Evolutionary conservation across 139 green algal species (phyloP).

Genomic region (Trebouxia sp.): DNA sequence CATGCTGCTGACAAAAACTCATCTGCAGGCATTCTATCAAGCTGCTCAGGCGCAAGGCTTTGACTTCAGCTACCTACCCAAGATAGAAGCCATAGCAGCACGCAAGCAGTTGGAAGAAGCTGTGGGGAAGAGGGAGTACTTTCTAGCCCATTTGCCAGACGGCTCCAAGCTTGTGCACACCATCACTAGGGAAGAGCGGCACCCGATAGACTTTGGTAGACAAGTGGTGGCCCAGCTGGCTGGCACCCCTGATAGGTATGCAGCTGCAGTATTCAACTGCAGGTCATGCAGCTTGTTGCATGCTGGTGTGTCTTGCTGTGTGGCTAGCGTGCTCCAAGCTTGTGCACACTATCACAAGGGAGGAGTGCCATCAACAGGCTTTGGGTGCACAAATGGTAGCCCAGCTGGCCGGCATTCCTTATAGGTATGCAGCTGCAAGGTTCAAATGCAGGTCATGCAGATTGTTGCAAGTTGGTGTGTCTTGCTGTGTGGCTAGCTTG

Average conservation of each 20-base stretch:
- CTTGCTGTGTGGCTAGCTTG: slow-evolving; percentile 4
- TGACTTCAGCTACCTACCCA: slow-evolving; percentile 21
- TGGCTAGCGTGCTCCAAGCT: slow-evolving; percentile 50
- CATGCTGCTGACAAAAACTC: not conserved
- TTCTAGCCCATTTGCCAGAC: slow-evolving; percentile 78
- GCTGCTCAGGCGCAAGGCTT: slow-evolving; percentile 39
- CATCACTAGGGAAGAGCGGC: slow-evolving; percentile 62
- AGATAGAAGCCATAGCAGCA: slow-evolving; percentile 24
- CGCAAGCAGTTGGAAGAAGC: slow-evolving; percentile 44
- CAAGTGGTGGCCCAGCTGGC: slow-evolving; percentile 77
- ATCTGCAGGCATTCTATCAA: slow-evolving; percentile 42
- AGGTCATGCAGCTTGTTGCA: slow-evolving; percentile 29
- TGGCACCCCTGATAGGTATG: slow-evolving; percentile 54
- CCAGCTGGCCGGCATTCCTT: slow-evolving; percentile 59
- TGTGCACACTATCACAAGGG: slow-evolving; percentile 64
- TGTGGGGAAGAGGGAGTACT: slow-evolving; percentile 79
- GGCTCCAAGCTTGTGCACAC: slow-evolving; percentile 72
- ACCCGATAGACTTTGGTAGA: slow-evolving; percentile 77
- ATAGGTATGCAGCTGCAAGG: slow-evolving; percentile 33
- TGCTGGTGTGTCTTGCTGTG: slow-evolving; percentile 21
- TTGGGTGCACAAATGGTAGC: slow-evolving; percentile 81
- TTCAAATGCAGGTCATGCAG: slow-evolving; percentile 29
- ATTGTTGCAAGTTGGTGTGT: slow-evolving; percentile 31
- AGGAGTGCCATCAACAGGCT: slow-evolving; percentile 71
- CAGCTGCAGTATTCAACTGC: slow-evolving; percentile 1